phyloP scores from a whole-genome alignment of 2,329 filamentous ascomycete genomes.

The Colletotrichum siamense region DNA sequence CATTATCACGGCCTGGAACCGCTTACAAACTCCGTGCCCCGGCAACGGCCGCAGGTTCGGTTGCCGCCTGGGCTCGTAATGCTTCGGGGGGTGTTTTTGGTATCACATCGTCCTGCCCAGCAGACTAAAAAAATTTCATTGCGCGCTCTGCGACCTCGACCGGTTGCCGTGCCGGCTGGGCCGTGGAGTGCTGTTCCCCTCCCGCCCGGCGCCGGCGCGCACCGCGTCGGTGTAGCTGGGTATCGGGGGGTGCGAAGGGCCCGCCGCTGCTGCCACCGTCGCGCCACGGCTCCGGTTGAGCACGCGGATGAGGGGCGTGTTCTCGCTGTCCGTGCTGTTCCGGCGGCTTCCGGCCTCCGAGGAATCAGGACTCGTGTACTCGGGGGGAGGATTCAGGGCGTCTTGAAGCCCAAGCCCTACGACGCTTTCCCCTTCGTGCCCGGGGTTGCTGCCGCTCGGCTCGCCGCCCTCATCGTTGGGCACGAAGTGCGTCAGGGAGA shows the following conservation, averaged over 20 bases:
- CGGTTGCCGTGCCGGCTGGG: conserved; percentile 15
- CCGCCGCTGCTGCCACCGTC: conserved; percentile 47
- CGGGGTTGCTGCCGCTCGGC: conserved; percentile 51
- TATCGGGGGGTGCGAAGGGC: conserved; percentile 67
- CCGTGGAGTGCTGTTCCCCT: conserved; percentile 44
- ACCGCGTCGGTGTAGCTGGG: conserved; percentile 84
- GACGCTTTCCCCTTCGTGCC: conserved; percentile 32
- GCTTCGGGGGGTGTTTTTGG: not conserved
- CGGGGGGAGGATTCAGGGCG: conserved; percentile 69
- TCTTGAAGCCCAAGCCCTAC: conserved; percentile 58
- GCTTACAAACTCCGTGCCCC: conserved; percentile 2
- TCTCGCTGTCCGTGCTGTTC: conserved; percentile 63
- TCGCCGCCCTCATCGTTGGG: conserved; percentile 76
- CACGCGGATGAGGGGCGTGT: conserved; percentile 56
- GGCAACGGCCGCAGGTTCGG: not conserved
- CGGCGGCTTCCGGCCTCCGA: conserved; percentile 62
- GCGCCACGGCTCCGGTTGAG: conserved; percentile 56
- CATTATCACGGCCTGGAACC: conserved; percentile 11
- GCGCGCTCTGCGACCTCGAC: conserved; percentile 24
- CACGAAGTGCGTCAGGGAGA: conserved; percentile 87
- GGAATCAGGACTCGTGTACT: conserved; percentile 71
- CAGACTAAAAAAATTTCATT: conserved; percentile 17
- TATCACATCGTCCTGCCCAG: conserved; percentile 21
- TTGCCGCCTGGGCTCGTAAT: not conserved
- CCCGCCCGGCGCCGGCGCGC: conserved; percentile 54